Evolutionary conservation across 1,284 basidiomycete genomes (phyloP), one percentile per base, ranked within the genome.

Genomic region (Malassezia vespertilionis): DNA sequence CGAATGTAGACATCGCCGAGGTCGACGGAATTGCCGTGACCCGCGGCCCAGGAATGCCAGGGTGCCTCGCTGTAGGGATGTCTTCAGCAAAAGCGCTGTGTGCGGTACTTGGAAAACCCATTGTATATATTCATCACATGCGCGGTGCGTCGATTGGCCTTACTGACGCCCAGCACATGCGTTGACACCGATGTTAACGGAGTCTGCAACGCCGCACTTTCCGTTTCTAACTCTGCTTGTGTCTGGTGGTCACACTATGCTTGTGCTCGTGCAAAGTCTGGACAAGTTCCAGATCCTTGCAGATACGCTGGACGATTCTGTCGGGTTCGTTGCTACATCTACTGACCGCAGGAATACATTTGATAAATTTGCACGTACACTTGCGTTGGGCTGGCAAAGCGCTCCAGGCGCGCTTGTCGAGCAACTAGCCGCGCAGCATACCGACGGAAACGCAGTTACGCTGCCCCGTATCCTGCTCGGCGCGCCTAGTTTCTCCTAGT

Each of bases 121-220:
- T 70, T 8, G 54, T 70, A 20, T 64, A 66, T 32, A 45, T 61
- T 0, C 67, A 70, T 46, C 67, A 70, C 36, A 70, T 70, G 67
- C 61, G 54, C 26, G 65, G 46, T 48, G 27, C n/a, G 47, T 32
- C 1, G n/a, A 5, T 5, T 8, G 21, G 10, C 21, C 34, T 15
- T 4, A 11, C 31, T 30, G 26, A 42, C 40, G 20, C n/a, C n/a
- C 30, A 54, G 50, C 59, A 6, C 59, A 62, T 40, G 56, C 58
- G 1, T 52, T 62, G 17, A 62, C 58, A 14, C 58, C 58, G 0
- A 35, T 61, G 5, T 40, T 62, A 9, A 58, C 55, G 2, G 63
- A 67, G 24, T 18, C 34, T 17, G 5, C 43, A 6, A 54, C 61
- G 17, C 55, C 56, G 0, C 11, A 18, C 10, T 66, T 69, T 31